Conservation (phyloP, 805 yeast species). For the Candida montana region DNA sequence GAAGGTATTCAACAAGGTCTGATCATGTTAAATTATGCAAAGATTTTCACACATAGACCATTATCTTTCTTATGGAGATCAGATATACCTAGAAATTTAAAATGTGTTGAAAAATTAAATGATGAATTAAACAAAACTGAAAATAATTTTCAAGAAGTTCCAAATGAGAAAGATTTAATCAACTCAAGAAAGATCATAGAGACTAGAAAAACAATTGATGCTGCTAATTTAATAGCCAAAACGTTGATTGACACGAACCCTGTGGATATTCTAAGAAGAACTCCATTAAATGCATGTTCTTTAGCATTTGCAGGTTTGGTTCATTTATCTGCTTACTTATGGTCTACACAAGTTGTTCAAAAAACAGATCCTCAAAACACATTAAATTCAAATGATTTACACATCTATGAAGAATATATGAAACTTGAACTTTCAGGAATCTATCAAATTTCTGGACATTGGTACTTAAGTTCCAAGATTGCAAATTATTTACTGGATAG, state of each 20-base stretch:
- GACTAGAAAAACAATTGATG: slow-evolving; percentile 48
- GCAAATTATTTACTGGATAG: slow-evolving; percentile 44
- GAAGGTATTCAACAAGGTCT: slow-evolving; percentile 51
- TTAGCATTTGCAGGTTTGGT: slow-evolving; percentile 48
- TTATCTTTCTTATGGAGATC: slow-evolving; percentile 48
- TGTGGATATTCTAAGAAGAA: slow-evolving; percentile 36
- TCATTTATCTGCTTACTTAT: slow-evolving; percentile 47
- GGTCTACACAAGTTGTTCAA: slow-evolving; percentile 39
- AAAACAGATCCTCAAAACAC: slow-evolving; percentile 13
- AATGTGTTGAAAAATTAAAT: slow-evolving; percentile 27
- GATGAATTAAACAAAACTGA: slow-evolving; percentile 24
- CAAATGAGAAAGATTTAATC: slow-evolving; percentile 27
- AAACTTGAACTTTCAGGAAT: slow-evolving; percentile 45
- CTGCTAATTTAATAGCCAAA: slow-evolving; percentile 45
- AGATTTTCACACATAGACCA: slow-evolving; percentile 51
- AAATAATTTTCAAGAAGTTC: slow-evolving; percentile 27
- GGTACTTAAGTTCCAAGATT: slow-evolving; percentile 44
- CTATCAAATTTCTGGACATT: slow-evolving; percentile 44
- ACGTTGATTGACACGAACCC: slow-evolving; percentile 44
- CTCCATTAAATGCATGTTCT: slow-evolving; percentile 49
- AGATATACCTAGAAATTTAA: slow-evolving; percentile 37
- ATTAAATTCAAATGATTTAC: slow-evolving; percentile 31
- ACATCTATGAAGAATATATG: slow-evolving; percentile 42
- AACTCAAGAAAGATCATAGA: slow-evolving; percentile 44
- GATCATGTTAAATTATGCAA: slow-evolving; percentile 44